Evolutionary conservation across 2,329 filamentous ascomycete genomes (phyloP).

Genomic region (Cladosporium colombiae): DNA sequence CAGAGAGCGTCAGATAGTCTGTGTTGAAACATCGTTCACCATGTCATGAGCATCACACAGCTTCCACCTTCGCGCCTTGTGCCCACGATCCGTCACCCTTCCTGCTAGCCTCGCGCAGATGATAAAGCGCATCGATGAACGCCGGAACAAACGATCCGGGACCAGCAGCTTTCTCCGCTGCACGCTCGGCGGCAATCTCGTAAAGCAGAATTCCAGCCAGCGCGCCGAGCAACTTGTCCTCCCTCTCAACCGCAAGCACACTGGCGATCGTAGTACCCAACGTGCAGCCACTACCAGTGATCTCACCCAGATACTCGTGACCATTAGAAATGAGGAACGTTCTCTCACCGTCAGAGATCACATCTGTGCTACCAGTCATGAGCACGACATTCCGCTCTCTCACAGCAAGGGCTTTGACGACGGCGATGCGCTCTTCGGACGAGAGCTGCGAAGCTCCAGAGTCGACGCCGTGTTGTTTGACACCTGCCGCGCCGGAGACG

Average conservation of each 20-base stretch:
- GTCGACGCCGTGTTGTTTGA: slow-evolving; percentile 79
- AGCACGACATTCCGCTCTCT: slow-evolving; percentile 72
- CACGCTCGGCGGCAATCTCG: slow-evolving; percentile 73
- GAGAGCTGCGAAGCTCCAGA: slow-evolving; percentile 61
- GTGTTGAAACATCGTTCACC: not conserved
- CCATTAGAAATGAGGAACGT: slow-evolving; percentile 75
- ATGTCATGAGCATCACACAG: not conserved
- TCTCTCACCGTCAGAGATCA: slow-evolving; percentile 71
- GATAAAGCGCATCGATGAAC: slow-evolving; percentile 72
- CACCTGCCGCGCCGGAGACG: slow-evolving; percentile 59
- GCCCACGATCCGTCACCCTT: slow-evolving; percentile 56
- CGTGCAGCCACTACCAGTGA: slow-evolving; percentile 79
- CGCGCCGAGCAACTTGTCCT: slow-evolving; percentile 70
- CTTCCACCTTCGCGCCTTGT: slow-evolving; percentile 51
- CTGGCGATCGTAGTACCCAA: slow-evolving; percentile 80
- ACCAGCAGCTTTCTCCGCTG: slow-evolving; percentile 61
- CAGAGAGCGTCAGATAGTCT: not conserved
- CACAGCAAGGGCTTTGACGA: slow-evolving; percentile 67
- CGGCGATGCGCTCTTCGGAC: slow-evolving; percentile 56
- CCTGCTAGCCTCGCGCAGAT: slow-evolving; percentile 50
- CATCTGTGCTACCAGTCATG: slow-evolving; percentile 78
- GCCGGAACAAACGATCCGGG: slow-evolving; percentile 85
- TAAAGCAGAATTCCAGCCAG: slow-evolving; percentile 75
- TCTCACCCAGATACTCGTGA: slow-evolving; percentile 66
- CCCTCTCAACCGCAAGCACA: slow-evolving; percentile 64